Base-by-base conservation (phyloP, 2,329 filamentous ascomycete species). In the Fusarium solani-melongenae region DNA sequence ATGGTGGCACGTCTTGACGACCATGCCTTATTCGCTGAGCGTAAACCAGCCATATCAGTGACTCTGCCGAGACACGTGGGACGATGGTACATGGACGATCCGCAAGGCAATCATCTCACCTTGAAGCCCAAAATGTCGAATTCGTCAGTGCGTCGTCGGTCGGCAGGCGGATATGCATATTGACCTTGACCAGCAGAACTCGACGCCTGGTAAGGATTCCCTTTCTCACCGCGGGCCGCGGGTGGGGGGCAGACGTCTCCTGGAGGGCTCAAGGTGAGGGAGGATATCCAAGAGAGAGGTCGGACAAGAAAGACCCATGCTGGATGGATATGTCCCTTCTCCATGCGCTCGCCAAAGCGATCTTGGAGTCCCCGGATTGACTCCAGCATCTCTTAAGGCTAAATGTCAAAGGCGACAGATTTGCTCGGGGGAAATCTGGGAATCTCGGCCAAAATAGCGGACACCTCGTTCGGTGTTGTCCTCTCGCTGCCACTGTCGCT, bases 151-250 rank as follows among this genome's bases (percentile, higher is more conserved):
- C 69, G 66, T 56, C 66, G 66, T 56, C 61, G 56, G 66, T 57
- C 46, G 66, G 67, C 55, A 61, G 64, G 51, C 61, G 49, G 62
- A 61, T 60, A 67, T 59, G 64, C 64, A 62, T 60, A 46, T 60
- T 60, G 46, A 44, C 57, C 66, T 60, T 60, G 46, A 44, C 44
- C 62, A 65, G 64, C 58, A 70, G 66, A 55, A 71, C 44, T 62
- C 44, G 62, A 27, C 27, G 46, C 17, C 29, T 53, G 46, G 72
- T 75, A 72, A 61, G 75, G 71, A 69, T 70, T 62, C 39, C 64
- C 64, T 61, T 57, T 66, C 71, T 62, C 64, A 59, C 34, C 41
- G 31, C 29, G 33, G 53, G 61, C 51, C 49, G 22, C 22, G 67
- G 61, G 66, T 68, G 63, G 66, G 69, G 66, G 56, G 57, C 53